Evolutionary conservation across 495 filamentous ascomycete genomes (phyloP), one percentile per base, ranked within the genome.

Genomic region (Penicillium riverlandense): DNA sequence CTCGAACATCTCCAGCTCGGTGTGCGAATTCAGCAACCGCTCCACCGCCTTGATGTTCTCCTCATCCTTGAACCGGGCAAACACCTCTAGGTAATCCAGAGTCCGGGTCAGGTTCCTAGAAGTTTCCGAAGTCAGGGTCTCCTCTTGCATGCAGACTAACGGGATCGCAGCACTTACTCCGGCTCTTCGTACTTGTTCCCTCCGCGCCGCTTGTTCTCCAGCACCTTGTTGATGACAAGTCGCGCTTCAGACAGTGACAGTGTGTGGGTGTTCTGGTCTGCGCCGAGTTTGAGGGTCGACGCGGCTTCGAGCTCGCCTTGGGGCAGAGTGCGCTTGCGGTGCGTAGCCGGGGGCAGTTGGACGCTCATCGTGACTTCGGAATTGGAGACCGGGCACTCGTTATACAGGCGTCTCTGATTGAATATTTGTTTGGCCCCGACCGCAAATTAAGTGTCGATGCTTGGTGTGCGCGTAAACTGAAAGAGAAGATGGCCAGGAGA

Each of bases 31-130:
- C 45, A 95, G 69, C 42, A 96, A 67, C 7, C 84, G 76, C 64
- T 96, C 91, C 31, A 96, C 88, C 9, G 88, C 87, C 67, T 94
- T 86, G 45, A 95, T 89, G 47, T 88, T 91, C 66, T 96, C 88
- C 59, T 87, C 87, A 48, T 89, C 80, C 71, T 95, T 94, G 75
- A 96, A 96, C 11, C 90, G 85, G 9, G 90, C 85, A 70, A 97
- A 97, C 14, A 85, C 79, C 49, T 95, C 88, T 1, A 97, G 77
- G 65, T 97, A 97, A 48, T 91, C 84, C 40, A 86, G 71, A 1
- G 91, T 97, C 58, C 94, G 90, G 37, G 75, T 80, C 48, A 96
- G 77, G 28, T 74, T 76, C 46, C 76, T 81, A 50, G 11, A 52
- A 30, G 40, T 1, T 22, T 22, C 22, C 12, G 35, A 45, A 28